These are phyloP conservation scores for Penicillium janthinellum DNA, from an alignment of 2,329 filamentous ascomycete species.

Conservation along the genomic window DNA sequence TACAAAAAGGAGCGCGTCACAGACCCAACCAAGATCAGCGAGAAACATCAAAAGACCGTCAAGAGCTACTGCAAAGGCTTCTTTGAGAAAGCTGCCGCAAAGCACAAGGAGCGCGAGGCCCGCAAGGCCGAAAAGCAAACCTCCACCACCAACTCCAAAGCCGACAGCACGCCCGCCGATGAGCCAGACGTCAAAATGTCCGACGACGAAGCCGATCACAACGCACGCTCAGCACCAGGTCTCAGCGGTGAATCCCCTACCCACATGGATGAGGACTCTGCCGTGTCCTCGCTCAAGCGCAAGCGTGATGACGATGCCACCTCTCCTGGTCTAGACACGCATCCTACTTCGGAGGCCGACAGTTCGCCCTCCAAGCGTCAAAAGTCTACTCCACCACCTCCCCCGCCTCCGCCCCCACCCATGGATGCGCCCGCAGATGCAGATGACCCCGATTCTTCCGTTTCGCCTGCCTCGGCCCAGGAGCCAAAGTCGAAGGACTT, in stretches of 20 bases:
- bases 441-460: constrained; percentile 7
- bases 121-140: constrained; percentile 56
- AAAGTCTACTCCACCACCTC: constrained; percentile 46
- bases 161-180: constrained; percentile 26
- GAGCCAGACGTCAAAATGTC: constrained; percentile 43
- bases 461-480: constrained; percentile 13
- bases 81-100: constrained; percentile 80
- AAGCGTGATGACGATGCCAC: constrained; percentile 19
- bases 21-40: constrained; percentile 74
- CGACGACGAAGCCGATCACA: constrained; percentile 40
- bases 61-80: constrained; percentile 83
- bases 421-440: constrained; percentile 22
- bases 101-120: constrained; percentile 70
- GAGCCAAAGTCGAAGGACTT: constrained; percentile 19
- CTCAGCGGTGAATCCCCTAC: constrained; percentile 41
- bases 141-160: constrained; percentile 23
- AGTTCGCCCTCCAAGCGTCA: constrained; percentile 59
- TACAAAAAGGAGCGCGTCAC: constrained; percentile 86
- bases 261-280: constrained; percentile 50
- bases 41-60: constrained; percentile 78
- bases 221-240: constrained; percentile 11
- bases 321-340: background rate
- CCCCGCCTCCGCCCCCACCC: constrained; percentile 38
- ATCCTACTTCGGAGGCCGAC: constrained; percentile 24
- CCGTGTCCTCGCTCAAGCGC: constrained; percentile 18